Evolutionary conservation across 345 rosid genomes (phyloP).

Genomic region (Punica granatum): DNA sequence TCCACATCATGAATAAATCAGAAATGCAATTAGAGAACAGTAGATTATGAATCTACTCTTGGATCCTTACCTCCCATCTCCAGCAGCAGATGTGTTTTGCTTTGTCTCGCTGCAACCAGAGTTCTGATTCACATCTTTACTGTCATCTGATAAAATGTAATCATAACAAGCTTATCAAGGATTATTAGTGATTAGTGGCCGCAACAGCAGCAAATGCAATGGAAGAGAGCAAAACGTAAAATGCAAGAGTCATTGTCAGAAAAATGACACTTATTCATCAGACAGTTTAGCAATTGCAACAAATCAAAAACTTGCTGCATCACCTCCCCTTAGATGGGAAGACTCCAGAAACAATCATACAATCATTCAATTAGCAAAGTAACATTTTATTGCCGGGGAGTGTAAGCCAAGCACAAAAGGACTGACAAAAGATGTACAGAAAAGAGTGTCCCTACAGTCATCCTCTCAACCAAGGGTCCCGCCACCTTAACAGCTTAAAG

Average conservation of each 20-base stretch:
- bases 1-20: not conserved
- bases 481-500: not conserved
- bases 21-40: not conserved
- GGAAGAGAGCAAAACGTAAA: slow-evolving; percentile 1
- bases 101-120: slow-evolving; percentile 21
- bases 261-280: not conserved
- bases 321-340: not conserved
- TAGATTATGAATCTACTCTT: not conserved
- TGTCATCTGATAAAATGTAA: slow-evolving; percentile 33
- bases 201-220: not conserved
- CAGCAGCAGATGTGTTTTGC: slow-evolving; percentile 34
- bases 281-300: not conserved
- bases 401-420: not conserved
- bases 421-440: not conserved
- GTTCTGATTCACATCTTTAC: slow-evolving; percentile 42
- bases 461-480: not conserved
- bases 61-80: slow-evolving; percentile 53
- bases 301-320: not conserved
- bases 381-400: not conserved
- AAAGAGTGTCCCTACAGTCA: not conserved
- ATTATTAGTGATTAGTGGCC: not conserved
- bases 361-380: not conserved
- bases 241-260: not conserved
- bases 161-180: slow-evolving; percentile 5
- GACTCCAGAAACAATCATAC: not conserved